phyloP scores from a whole-genome alignment of 1,284 basidiomycete species.

The Filobasidium uniguttulatum region DNA sequence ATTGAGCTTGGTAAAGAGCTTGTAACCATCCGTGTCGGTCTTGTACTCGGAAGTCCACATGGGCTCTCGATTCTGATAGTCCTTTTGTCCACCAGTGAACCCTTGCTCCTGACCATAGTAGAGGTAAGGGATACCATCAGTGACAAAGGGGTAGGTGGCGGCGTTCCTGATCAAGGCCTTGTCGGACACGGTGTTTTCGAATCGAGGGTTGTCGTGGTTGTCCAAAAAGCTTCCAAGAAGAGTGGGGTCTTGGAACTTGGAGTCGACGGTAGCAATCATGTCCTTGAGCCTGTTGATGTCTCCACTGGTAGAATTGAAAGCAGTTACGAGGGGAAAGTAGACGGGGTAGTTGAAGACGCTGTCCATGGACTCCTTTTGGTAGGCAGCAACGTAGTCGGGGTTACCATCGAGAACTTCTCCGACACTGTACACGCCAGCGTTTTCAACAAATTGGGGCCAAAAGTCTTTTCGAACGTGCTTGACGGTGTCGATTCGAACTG shows the following conservation, averaged over 20 bases:
- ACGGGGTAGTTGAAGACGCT: slow-evolving; percentile 46
- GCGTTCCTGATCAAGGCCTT: slow-evolving; percentile 37
- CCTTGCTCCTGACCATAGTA: slow-evolving; percentile 45
- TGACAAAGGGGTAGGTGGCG: slow-evolving; percentile 37
- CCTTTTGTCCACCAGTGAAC: slow-evolving; percentile 2
- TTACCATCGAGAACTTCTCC: slow-evolving; percentile 40
- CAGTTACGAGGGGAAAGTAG: slow-evolving; percentile 40
- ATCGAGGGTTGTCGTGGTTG: slow-evolving; percentile 39
- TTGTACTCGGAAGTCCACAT: slow-evolving; percentile 40
- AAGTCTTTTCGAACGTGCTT: slow-evolving; percentile 42
- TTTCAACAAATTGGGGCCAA: slow-evolving; percentile 38
- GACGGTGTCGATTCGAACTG: slow-evolving; percentile 39
- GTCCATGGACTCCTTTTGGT: slow-evolving; percentile 39
- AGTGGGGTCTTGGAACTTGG: slow-evolving; percentile 30
- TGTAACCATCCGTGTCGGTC: slow-evolving; percentile 39
- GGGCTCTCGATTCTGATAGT: slow-evolving; percentile 23
- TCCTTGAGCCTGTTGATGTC: slow-evolving; percentile 25
- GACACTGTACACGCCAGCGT: slow-evolving; percentile 38
- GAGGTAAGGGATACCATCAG: slow-evolving; percentile 45
- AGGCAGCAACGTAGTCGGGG: slow-evolving; percentile 28
- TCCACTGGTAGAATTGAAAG: slow-evolving; percentile 25
- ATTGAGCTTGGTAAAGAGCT: slow-evolving; percentile 47
- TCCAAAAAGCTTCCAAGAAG: slow-evolving; percentile 39
- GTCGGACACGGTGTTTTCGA: slow-evolving; percentile 27
- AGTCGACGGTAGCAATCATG: slow-evolving; percentile 27